These are phyloP conservation scores for Sambucus nigra DNA, from an alignment of 129 eudicot species.

Conservation along the genomic window DNA sequence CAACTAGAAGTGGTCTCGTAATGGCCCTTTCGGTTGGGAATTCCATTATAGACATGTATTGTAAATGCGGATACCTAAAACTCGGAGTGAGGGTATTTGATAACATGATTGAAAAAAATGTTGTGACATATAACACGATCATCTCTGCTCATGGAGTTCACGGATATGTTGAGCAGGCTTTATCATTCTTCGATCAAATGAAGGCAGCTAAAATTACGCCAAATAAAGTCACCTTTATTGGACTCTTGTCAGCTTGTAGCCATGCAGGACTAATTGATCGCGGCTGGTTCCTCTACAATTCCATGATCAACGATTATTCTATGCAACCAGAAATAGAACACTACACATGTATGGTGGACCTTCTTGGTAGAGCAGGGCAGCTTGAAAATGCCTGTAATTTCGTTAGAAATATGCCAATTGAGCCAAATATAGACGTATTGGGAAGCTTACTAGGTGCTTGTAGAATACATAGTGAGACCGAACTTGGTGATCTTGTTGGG, in stretches of 20 bases:
- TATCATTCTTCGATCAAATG: slow-evolving; percentile 18
- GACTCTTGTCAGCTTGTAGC: slow-evolving; percentile 25
- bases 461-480: slow-evolving; percentile 15
- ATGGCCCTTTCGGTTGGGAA: slow-evolving; percentile 20
- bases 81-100: slow-evolving; percentile 20
- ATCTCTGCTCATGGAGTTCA: slow-evolving; percentile 26
- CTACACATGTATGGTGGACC: slow-evolving; percentile 29
- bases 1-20: slow-evolving; percentile 11
- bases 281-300: slow-evolving; percentile 18
- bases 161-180: slow-evolving; percentile 17
- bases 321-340: slow-evolving; percentile 21
- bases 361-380: slow-evolving; percentile 28
- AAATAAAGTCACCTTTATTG: slow-evolving; percentile 20
- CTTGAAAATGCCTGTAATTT: slow-evolving; percentile 25
- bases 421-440: slow-evolving; percentile 16
- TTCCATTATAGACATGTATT: slow-evolving; percentile 25
- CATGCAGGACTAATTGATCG: slow-evolving; percentile 23
- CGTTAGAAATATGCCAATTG: slow-evolving; percentile 18
- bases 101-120: slow-evolving; percentile 18
- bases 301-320: slow-evolving; percentile 19
- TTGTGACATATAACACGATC: slow-evolving; percentile 21
- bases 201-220: slow-evolving; percentile 16
- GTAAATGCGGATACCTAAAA: slow-evolving; percentile 25
- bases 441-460: slow-evolving; percentile 25
- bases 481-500: slow-evolving; percentile 19